Base-by-base conservation (phyloP, 306 rosid species). In the Begonia masoniana region DNA sequence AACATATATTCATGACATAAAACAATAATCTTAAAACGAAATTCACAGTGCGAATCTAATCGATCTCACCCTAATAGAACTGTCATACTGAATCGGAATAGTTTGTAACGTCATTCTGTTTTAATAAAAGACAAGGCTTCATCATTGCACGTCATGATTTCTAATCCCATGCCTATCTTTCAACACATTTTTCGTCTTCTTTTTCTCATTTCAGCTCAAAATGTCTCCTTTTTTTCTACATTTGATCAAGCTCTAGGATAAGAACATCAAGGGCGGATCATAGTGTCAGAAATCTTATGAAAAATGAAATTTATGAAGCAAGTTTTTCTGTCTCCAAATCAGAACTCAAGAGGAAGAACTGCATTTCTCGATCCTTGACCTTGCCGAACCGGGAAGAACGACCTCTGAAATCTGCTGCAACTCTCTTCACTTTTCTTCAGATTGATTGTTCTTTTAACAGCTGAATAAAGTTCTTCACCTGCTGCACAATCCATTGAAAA, bases 401-500 rank as follows among this genome's bases (percentile, higher is more conserved):
- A 67, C 71, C 70, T 84, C 71, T 70, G 24, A n/a, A 51, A 49
- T 56, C 13, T 5, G 69, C 65, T 52, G 71, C 63, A 36, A 49
- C 55, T 47, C 55, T 39, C 49, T 0, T 13, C 41, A 47, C 63
- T 49, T 24, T 24, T 31, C 41, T 59, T 54, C 41, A 36, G 46
- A 16, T 16, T 50, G 15, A 59, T 59, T 45, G 41, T 59, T 31
- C 39, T 5, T 63, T 72, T 71, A 69, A 76, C 76, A 17, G 80
- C 76, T n/a, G 74, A 57, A 68, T 71, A 71, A 64, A 76, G 71
- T 55, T 76, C 76, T 59, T 72, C 71, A 62, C 76, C 82, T 50
- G 70, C 68, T 17, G 88, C 81, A 54, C 83, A 84, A 62, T 84
- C 80, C 79, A 79, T 66, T 16, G 94, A 84, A 65, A 84, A 84